Conservation (phyloP, 2,329 filamentous ascomycete species). For the Alternaria brassicicola region DNA sequence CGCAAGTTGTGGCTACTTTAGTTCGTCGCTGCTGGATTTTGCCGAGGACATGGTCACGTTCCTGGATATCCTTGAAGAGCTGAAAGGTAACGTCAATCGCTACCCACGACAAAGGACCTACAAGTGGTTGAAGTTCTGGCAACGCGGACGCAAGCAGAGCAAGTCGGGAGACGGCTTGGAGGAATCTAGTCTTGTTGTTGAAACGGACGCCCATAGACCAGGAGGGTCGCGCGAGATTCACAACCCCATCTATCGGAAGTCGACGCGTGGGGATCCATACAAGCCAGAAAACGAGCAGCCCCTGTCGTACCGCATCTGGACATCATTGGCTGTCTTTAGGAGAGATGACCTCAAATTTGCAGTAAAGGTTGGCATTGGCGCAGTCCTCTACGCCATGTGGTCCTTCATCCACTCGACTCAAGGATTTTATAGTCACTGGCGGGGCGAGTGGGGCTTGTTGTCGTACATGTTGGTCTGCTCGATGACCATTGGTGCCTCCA, state of each 20-base stretch:
- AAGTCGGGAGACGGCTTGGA: constrained; percentile 30
- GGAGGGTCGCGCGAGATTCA: constrained; percentile 46
- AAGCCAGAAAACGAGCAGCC: constrained; percentile 39
- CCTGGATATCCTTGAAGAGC: constrained; percentile 80
- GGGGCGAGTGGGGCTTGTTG: constrained; percentile 94
- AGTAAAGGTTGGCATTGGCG: constrained; percentile 90
- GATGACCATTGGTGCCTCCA: constrained; percentile 96
- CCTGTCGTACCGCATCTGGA: constrained; percentile 59
- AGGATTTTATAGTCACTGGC: constrained; percentile 82
- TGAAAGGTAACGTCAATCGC: constrained; percentile 74
- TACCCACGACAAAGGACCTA: constrained; percentile 69
- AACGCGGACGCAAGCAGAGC: constrained; percentile 25
- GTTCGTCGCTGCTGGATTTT: constrained; percentile 87
- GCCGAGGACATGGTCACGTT: constrained; percentile 87
- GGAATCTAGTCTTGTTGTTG: constrained; percentile 30
- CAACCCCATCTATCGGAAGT: constrained; percentile 41
- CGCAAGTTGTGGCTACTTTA: constrained; percentile 96
- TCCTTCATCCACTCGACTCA: constrained; percentile 81
- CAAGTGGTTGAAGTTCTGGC: constrained; percentile 88
- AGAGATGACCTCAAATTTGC: constrained; percentile 77
- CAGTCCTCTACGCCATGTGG: constrained; percentile 85
- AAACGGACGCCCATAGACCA: constrained; percentile 33
- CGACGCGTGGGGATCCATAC: constrained; percentile 35
- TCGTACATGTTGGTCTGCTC: constrained; percentile 98
- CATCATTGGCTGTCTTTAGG: constrained; percentile 61